These are phyloP conservation scores for Zygosaccharomyces kombuchaensis DNA, from an alignment of 805 yeast genomes.

Conservation along the genomic window DNA sequence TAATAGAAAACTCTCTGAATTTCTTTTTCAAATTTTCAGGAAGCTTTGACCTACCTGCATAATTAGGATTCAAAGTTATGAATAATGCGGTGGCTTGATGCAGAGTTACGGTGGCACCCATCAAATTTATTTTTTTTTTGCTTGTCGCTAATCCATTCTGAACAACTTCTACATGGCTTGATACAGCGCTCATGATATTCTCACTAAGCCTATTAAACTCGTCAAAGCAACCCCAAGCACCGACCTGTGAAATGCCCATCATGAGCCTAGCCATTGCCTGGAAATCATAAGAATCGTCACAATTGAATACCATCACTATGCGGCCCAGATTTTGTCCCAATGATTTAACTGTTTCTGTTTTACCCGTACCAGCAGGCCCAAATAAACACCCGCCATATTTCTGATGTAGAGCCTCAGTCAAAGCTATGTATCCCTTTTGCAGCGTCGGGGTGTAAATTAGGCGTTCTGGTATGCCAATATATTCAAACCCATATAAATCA, in stretches of 20 bases:
- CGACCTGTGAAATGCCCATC: constrained; percentile 73
- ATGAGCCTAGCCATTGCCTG: constrained; percentile 73
- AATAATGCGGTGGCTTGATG: constrained; percentile 62
- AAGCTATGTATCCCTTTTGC: constrained; percentile 56
- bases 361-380: constrained; percentile 98
- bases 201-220: constrained; percentile 82
- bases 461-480: constrained; percentile 67
- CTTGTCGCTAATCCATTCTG: constrained; percentile 46
- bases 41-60: constrained; percentile 72
- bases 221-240: constrained; percentile 95
- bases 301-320: constrained; percentile 80
- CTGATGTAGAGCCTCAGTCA: constrained; percentile 71
- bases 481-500: constrained; percentile 73
- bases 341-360: constrained; percentile 86
- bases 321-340: constrained; percentile 75
- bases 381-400: constrained; percentile 83
- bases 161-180: constrained; percentile 71
- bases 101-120: constrained; percentile 41
- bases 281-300: constrained; percentile 85
- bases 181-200: constrained; percentile 73
- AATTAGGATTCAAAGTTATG: constrained; percentile 87
- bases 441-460: constrained; percentile 75
- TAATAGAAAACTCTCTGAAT: constrained; percentile 73
- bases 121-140: constrained; percentile 34
- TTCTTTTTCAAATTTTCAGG: constrained; percentile 83